Evolutionary conservation across 192 early-diverging fungal species (phyloP), one percentile per base, ranked within the genome.

Genomic region (Coemansia reversa): DNA sequence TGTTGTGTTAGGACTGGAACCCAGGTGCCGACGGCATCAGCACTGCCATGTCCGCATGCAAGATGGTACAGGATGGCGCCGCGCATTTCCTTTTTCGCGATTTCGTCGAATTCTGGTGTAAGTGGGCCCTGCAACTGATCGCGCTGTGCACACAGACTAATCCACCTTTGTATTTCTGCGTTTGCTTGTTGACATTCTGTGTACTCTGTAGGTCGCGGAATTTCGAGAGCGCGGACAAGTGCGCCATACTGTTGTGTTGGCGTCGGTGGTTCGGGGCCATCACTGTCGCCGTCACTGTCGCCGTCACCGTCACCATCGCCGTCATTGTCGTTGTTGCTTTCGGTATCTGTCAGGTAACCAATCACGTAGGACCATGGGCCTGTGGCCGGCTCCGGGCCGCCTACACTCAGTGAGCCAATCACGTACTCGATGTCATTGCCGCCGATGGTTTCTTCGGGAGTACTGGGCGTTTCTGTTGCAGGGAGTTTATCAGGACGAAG

Each of bases 391-490:
- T n/a, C n/a, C n/a, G n/a, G n/a, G n/a, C n/a, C n/a, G n/a, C n/a
- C n/a, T n/a, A n/a, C n/a, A n/a, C n/a, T n/a, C n/a, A n/a, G n/a
- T n/a, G n/a, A n/a, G n/a, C n/a, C n/a, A 1, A 65, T 33, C 1
- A 49, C 52, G 39, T 65, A 65, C 18, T 58, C 55, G 4, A 35
- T 49, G 25, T 50, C 55, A 3, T 65, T 28, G 24, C 53, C 23
- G 33, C 62, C 62, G 11, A 64, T 64, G 4, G 19, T 45, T 0
- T 3, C 39, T 5, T 52, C 55, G 16, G 42, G 49, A 18, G 23
- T 51, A 7, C 23, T 22, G 20, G 53, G 53, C 11, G 25, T 28
- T 0, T 39, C 58, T 7, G 24, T 3, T 0, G 7, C 7, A 7
- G 9, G 39, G 24, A 45, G 12, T 25, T 59, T 49, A 23, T 16